Conservation (phyloP, 75 land plant genomes). For the Selaginella moellendorffii region DNA sequence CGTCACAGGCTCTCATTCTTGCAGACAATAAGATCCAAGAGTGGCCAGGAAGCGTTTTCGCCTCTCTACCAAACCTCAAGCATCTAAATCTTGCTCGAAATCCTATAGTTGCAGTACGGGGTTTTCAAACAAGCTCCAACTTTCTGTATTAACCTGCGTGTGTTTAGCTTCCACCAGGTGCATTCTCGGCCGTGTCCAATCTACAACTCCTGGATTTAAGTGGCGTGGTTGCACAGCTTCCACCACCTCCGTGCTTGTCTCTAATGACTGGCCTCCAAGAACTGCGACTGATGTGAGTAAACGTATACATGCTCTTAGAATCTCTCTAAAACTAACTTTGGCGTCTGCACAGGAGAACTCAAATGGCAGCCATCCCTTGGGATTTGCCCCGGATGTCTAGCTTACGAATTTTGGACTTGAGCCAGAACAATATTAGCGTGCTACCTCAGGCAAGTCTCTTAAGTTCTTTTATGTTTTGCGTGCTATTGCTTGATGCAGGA, state of each 20-base stretch:
- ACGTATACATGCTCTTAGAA: neutral
- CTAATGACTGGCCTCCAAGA: conserved; percentile 55
- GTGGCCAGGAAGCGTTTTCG: conserved; percentile 63
- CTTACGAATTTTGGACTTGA: conserved; percentile 56
- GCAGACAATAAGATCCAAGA: conserved; percentile 67
- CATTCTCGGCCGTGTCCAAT: conserved; percentile 39
- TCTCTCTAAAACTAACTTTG: neutral
- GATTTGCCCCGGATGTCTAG: conserved; percentile 33
- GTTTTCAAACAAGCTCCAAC: neutral
- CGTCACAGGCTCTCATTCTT: conserved; percentile 47
- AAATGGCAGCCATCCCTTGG: conserved; percentile 42
- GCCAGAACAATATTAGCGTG: conserved; percentile 51
- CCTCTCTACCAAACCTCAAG: conserved; percentile 43
- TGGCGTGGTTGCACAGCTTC: conserved; percentile 40
- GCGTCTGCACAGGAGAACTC: conserved; percentile 37
- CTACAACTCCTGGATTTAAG: conserved; percentile 75
- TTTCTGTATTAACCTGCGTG: neutral
- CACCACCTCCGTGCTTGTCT: conserved; percentile 48
- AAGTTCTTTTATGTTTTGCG: neutral
- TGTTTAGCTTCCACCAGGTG: conserved; percentile 58
- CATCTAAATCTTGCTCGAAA: conserved; percentile 69
- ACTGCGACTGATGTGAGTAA: conserved; percentile 53
- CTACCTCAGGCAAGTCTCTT: conserved; percentile 44
- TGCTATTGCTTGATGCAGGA: conserved; percentile 21
- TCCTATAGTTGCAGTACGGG: conserved; percentile 48